Evolutionary conservation across 2,329 filamentous ascomycete genomes (phyloP), one percentile per base, ranked within the genome.

Genomic region (Chalara sp.): DNA sequence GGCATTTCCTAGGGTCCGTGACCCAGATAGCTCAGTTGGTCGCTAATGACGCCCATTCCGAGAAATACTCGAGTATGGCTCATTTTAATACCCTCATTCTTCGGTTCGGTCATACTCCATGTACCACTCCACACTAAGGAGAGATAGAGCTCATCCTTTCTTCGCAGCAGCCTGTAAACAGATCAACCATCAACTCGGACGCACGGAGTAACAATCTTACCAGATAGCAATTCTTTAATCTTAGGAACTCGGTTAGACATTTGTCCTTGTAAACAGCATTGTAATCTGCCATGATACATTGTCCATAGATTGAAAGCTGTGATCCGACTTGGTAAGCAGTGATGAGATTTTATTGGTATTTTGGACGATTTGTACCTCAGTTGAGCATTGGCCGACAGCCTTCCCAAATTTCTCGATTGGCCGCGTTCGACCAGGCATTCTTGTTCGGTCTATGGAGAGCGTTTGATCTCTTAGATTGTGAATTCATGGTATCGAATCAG

Each of bases 211-310:
- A 33, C n/a, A 29, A 33, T 44, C 79, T 62, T 75, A 96, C 91
- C 63, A 95, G 63, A 65, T 89, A 95, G 65, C 92, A 97, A 58
- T 95, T 77, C 67, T 95, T 96, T 46, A 97, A 68, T 58, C 73
- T 82, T 68, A 93, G 74, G 60, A 99, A 97, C 64, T 96, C 90
- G 52, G 81, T 82, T 5, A 78, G 76, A 64, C 93, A 99, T 75
- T 93, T 93, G 65, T 96, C 89, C 65, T 95, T 95, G 61, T 90
- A 80, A 3, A 96, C 81, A 4, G 89, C 81, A 65, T 92, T 92
- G 70, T 95, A 97, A 65, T 97, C 92, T 39, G 82, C 81, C 47
- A 92, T 79, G 57, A 99, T 84, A 67, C 93, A 99, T 74, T 90
- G 91, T 58, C 92, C 93, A 64, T 97, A 99, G 10, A 80, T 75